Evolutionary conservation across 441 rosid species (phyloP), one percentile per base, ranked within the genome.

Genomic region (Raphanus hybrid): DNA sequence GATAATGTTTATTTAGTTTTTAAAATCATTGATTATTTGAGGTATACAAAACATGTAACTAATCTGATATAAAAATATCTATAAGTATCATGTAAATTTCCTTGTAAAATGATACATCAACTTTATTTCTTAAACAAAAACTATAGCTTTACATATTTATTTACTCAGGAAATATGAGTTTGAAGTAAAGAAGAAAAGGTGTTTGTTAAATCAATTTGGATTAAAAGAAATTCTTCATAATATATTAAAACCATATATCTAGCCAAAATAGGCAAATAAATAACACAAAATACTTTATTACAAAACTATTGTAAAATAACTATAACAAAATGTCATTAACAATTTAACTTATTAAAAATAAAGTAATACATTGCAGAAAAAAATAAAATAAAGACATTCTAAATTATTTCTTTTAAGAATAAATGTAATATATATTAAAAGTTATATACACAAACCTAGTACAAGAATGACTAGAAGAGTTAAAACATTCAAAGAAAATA

Each of bases 1-100:
- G 54, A n/a, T 48, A 48, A n/a, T 48, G 52, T 45, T 45, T 45
- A n/a, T 48, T 48, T 48, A 48, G 54, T 48, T 48, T 48, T 48
- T 12, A 3, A 43, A 43, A 11, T 43, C 52, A 43, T 43, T 43
- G 5, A 43, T 3, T 43, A 11, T 43, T 43, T 11, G 16, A 48
- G 54, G 54, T 48, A 48, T 48, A 12, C 15, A 48, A 48, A 48
- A 48, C 16, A 48, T 48, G 54, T 45, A 4, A 1, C 54, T 48
- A 48, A 43, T 5, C 6, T 48, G 54, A n/a, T 48, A 48, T 12
- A 48, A 48, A 48, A 2, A 48, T 48, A 48, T 48, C 54, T 48
- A 48, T n/a, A 48, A 48, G 54, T 48, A 48, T 48, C 54, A 48
- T n/a, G 16, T 5, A n/a, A 48, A n/a, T 5, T 48, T 48, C 16